Conservation (phyloP, 2,329 filamentous ascomycete species). For the Aspergillus latus region DNA sequence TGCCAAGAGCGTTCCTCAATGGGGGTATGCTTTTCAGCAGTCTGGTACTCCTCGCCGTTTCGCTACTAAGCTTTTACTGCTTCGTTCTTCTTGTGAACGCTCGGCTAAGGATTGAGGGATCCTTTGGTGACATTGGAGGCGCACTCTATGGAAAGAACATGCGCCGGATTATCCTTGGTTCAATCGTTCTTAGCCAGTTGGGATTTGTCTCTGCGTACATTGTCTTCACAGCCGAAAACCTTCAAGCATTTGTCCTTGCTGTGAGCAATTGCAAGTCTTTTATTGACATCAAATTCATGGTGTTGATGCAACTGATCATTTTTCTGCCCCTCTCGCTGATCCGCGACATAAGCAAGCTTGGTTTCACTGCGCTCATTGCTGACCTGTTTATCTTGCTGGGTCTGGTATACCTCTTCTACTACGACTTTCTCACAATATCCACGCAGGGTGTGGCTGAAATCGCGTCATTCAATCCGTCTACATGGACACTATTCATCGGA, state of each 20-base stretch:
- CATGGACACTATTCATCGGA: slow-evolving; percentile 97
- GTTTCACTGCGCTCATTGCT: slow-evolving; percentile 88
- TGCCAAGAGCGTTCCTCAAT: slow-evolving; percentile 90
- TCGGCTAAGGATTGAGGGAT: slow-evolving; percentile 81
- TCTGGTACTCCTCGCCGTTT: slow-evolving; percentile 80
- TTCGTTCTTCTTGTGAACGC: slow-evolving; percentile 92
- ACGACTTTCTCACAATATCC: slow-evolving; percentile 81
- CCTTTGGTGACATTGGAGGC: slow-evolving; percentile 95
- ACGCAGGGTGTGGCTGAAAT: slow-evolving; percentile 78
- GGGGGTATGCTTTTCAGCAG: slow-evolving; percentile 98
- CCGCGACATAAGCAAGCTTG: slow-evolving; percentile 94
- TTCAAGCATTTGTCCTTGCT: slow-evolving; percentile 91
- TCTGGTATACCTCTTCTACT: slow-evolving; percentile 92
- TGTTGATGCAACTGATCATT: slow-evolving; percentile 91
- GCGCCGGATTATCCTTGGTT: slow-evolving; percentile 80
- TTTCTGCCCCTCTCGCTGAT: slow-evolving; percentile 93
- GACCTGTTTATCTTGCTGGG: slow-evolving; percentile 94
- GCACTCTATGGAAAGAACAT: slow-evolving; percentile 89
- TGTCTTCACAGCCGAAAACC: slow-evolving; percentile 92
- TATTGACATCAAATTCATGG: slow-evolving; percentile 85
- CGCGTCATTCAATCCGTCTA: slow-evolving; percentile 80
- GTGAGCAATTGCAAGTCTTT: slow-evolving; percentile 83
- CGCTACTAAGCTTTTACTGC: slow-evolving; percentile 89
- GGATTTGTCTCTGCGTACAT: slow-evolving; percentile 95
- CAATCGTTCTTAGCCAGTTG: slow-evolving; percentile 92